Evolutionary conservation across 331 rosid species (phyloP).

Genomic region (Acacia pycnantha): DNA sequence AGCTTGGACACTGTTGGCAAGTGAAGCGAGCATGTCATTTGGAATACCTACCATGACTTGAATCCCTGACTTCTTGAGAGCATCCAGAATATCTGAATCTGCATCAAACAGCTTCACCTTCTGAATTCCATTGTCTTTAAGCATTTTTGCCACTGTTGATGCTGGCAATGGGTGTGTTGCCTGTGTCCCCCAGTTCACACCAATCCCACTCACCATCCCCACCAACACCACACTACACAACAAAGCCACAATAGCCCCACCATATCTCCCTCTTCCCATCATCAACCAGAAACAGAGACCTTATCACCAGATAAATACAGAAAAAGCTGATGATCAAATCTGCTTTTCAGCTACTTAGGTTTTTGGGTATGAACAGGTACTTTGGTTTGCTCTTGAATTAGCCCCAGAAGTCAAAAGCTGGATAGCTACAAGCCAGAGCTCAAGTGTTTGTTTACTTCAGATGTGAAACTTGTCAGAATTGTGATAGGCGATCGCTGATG

Average conservation of each 20-base stretch:
- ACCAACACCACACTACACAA: constrained; percentile 30
- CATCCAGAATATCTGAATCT: constrained; percentile 51
- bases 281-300: background rate
- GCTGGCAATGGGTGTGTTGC: constrained; percentile 72
- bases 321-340: constrained; percentile 19
- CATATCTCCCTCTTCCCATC: constrained; percentile 35
- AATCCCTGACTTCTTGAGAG: constrained; percentile 76
- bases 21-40: constrained; percentile 68
- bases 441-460: background rate
- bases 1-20: constrained; percentile 61
- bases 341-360: constrained; percentile 11
- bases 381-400: background rate
- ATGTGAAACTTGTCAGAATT: background rate
- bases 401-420: constrained; percentile 16
- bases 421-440: constrained; percentile 7
- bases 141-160: constrained; percentile 70
- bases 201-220: constrained; percentile 68
- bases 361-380: constrained; percentile 25
- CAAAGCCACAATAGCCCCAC: constrained; percentile 32
- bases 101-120: constrained; percentile 95
- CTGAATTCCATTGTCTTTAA: constrained; percentile 77
- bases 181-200: constrained; percentile 95
- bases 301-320: constrained; percentile 9
- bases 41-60: constrained; percentile 97
- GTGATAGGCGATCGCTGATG: background rate